phyloP scores from a whole-genome alignment of 306 rosid genomes.

The Rosa persica region DNA sequence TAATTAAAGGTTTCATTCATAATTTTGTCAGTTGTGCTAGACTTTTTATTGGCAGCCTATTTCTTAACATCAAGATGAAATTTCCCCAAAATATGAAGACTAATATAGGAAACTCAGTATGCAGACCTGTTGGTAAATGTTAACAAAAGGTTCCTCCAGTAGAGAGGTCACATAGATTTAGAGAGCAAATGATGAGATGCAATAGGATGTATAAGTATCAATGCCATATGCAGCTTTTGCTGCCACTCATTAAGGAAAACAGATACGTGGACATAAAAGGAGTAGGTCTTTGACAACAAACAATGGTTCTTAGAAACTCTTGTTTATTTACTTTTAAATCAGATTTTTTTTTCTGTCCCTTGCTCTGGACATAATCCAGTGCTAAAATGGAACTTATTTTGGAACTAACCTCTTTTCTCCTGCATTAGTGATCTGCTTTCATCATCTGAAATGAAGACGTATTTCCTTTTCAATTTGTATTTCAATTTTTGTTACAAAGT shows the following conservation, averaged over 20 bases:
- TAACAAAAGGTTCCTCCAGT: neutral
- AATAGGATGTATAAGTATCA: neutral
- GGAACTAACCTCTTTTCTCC: constrained; percentile 2
- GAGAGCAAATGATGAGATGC: neutral
- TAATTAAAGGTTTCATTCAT: neutral
- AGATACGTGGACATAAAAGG: neutral
- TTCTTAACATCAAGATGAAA: neutral
- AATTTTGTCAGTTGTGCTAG: neutral
- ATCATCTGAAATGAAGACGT: neutral
- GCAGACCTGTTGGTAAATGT: neutral
- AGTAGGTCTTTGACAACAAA: neutral
- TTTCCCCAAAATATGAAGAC: neutral
- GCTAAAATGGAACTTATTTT: neutral
- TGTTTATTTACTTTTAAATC: neutral
- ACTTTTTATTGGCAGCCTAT: neutral
- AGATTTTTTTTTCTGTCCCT: neutral
- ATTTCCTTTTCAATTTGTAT: neutral
- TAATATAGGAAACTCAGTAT: neutral
- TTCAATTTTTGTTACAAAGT: constrained; percentile 5
- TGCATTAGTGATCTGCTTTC: neutral
- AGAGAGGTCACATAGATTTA: neutral
- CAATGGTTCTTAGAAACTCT: neutral
- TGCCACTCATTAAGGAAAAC: neutral
- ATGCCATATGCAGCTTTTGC: neutral
- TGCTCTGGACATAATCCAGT: neutral